Base-by-base conservation (phyloP, 148 eudicot genomes). In the Chenopodium suecicum region DNA sequence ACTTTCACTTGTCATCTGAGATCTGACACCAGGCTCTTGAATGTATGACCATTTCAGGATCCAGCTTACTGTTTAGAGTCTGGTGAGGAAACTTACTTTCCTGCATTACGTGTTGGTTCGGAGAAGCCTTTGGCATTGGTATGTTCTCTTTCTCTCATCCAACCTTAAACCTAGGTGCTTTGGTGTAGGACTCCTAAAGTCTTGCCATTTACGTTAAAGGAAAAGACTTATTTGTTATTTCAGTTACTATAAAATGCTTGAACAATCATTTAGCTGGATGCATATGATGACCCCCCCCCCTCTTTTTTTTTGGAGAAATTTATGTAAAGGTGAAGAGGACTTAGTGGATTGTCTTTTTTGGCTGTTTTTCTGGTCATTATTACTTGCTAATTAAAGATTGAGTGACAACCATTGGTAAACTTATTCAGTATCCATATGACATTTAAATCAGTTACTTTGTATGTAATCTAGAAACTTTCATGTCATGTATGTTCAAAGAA, bases 71-170 rank as follows among this genome's bases (percentile, higher is more conserved):
- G 78, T 19, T 70, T 82, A 60, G 89, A 87, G 52, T 82, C 83
- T 68, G 89, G 89, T 67, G 89, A 87, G 46, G 86, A 87, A 67
- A 87, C 87, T 60, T 85, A 73, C 78, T 87, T 84, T 78, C 89
- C 89, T 48, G 89, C 89, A 60, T 73, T 87, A 75, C 79, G 75
- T 68, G 83, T 85, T 80, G 87, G 85, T 74, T 78, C 73, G 60
- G 84, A 84, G 62, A 80, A 82, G 56, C 71, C 81, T 44, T 84
- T 82, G 19, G 78, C 87, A n/a, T 74, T 87, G 87, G 89, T 87
- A 84, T 63, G 86, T 70, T 66, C 27, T 37, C 4, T 22, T 41
- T 41, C 8, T 54, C 71, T 74, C 16, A 12, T 70, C 41, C 52
- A 78, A 20, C 58, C 41, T 47, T n/a, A 37, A 9, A 41, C 29